Evolutionary conservation across 78 protist genomes (phyloP).

Genomic region (Cavenderia fasciculata): DNA sequence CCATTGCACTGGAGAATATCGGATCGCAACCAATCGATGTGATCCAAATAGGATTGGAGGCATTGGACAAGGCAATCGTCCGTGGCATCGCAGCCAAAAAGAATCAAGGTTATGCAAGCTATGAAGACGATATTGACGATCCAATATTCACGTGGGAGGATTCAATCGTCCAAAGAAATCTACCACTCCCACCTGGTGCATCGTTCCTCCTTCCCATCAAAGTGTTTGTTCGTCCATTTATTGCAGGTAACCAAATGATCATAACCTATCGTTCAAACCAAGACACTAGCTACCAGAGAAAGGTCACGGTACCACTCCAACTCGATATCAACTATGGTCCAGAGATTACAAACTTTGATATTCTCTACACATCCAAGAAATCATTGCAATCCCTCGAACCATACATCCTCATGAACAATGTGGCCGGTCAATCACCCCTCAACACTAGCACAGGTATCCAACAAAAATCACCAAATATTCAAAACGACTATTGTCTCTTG

Average conservation of each 20-base stretch:
- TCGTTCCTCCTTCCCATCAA: constrained; percentile 27
- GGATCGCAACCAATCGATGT: constrained; percentile 7
- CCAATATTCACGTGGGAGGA: constrained; percentile 31
- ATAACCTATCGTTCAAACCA: constrained; percentile 22
- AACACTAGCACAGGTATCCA: neutral
- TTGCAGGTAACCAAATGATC: constrained; percentile 11
- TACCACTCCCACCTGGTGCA: constrained; percentile 53
- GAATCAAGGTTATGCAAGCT: neutral
- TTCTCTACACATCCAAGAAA: constrained; percentile 20
- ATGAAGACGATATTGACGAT: constrained; percentile 27
- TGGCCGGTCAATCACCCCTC: neutral
- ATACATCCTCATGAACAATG: constrained; percentile 5
- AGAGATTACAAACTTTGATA: constrained; percentile 46
- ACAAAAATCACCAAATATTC: neutral
- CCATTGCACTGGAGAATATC: constrained; percentile 41
- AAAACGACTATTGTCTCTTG: constrained; percentile 47
- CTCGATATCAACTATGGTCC: constrained; percentile 33
- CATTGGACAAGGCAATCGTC: constrained; percentile 30
- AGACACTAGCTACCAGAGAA: constrained; percentile 36
- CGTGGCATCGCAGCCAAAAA: neutral
- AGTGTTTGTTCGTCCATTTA: constrained; percentile 24
- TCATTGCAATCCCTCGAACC: constrained; percentile 29
- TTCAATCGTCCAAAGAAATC: neutral
- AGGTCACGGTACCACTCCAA: constrained; percentile 32
- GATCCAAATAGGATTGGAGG: constrained; percentile 1